phyloP scores from a whole-genome alignment of 345 rosid genomes.

The Syzygium grande region DNA sequence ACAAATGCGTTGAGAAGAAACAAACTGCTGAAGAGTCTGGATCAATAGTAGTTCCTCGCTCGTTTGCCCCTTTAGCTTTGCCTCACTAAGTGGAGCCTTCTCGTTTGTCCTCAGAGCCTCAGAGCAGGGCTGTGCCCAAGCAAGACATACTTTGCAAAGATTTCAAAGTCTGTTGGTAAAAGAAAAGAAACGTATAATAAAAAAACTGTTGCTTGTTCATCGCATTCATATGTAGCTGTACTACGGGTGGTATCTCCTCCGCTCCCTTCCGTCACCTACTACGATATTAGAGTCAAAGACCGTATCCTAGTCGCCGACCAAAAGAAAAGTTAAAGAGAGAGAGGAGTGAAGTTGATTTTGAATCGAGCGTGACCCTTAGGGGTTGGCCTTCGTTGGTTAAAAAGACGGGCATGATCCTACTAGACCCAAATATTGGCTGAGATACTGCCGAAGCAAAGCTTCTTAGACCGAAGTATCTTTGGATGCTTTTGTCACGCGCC shows the following conservation, averaged over 20 bases:
- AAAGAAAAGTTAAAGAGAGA: background rate
- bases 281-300: background rate
- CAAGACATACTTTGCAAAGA: background rate
- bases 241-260: background rate
- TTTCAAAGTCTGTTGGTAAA: background rate
- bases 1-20: background rate
- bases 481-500: background rate
- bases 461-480: background rate
- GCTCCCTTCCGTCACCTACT: background rate
- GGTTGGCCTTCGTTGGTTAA: no score
- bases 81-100: background rate
- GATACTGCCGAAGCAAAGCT: background rate
- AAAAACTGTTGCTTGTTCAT: background rate
- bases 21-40: background rate
- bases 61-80: background rate
- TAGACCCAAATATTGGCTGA: background rate
- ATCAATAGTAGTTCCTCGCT: background rate
- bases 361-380: no score
- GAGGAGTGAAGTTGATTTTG: no score
- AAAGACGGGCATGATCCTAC: background rate
- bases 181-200: background rate
- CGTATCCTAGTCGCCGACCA: background rate
- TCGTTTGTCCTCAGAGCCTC: background rate
- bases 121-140: background rate
- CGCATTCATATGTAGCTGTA: background rate